Evolutionary conservation across 139 green algal genomes (phyloP), one percentile per base, ranked within the genome.

Genomic region (Auxenochlorella pyrenoidosa): DNA sequence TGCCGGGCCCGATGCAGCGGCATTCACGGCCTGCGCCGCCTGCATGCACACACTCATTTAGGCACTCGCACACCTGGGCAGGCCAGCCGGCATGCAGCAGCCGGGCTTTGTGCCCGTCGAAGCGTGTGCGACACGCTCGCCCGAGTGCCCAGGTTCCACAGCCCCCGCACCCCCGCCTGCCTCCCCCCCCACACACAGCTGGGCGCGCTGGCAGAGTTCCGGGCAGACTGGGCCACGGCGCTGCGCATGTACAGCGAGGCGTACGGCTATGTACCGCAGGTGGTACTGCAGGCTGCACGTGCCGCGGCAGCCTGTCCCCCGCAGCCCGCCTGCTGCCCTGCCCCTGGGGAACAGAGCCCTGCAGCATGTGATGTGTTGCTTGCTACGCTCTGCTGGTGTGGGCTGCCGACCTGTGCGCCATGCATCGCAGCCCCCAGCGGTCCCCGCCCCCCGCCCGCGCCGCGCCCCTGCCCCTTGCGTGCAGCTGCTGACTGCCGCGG

Each of bases 181-280:
- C 16, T 41, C 58, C 34, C 41, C 72, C 26, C 51, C 73, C 16
- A 66, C 89, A 38, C 66, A 70, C 90, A 93, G 90, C 77, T 87
- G 26, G 90, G 83, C 0, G 90, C 85, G 34, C 76, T 93, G 80
- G 82, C 88, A 0, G 91, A 94, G 86, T 92, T 93, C 72, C 51
- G 89, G 0, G 87, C 65, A 12, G 89, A 94, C 76, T 94, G 91
- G 91, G 66, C 70, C 3, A 82, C 79, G 0, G 91, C 91, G 32
- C 79, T 91, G 18, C 88, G 85, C 41, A 86, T 89, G 28, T 94
- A 93, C 47, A 41, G 87, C n/a, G 86, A 88, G n/a, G 89, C 91
- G 0, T 93, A 90, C 58, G 28, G 28, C 13, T 90, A 93, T 65
- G 40, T 93, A 12, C 54, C 76, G 26, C 79, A 89, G 79, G 82